Conservation (phyloP, 306 rosid species). For the Alnus rubra region DNA sequence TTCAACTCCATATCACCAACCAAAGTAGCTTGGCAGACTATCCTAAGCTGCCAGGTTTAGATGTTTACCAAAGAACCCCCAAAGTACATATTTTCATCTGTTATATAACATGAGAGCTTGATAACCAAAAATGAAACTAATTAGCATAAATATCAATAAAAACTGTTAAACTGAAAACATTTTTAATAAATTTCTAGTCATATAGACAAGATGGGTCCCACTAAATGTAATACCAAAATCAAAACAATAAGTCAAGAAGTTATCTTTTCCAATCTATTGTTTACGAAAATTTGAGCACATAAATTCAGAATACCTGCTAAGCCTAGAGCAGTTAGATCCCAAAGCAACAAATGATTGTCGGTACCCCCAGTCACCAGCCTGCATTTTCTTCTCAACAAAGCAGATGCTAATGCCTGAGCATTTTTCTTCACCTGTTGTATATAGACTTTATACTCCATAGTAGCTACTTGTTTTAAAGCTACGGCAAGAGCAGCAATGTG, state of each 20-base stretch:
- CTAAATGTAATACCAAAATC: not conserved
- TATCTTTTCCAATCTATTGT: not conserved
- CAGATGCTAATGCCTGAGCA: conserved; percentile 76
- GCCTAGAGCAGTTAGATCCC: conserved; percentile 80
- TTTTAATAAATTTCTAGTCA: not conserved
- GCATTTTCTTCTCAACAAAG: conserved; percentile 79
- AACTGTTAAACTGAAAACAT: not conserved
- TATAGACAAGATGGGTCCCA: not conserved
- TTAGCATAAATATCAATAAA: not conserved
- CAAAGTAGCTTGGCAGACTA: not conserved
- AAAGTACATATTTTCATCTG: too few species aligned
- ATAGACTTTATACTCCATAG: conserved; percentile 70
- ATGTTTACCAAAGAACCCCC: too few species aligned
- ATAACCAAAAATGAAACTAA: not conserved
- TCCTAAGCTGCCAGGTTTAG: too few species aligned
- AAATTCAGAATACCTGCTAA: conserved; percentile 49
- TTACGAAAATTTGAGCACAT: not conserved
- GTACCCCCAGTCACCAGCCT: conserved; percentile 86
- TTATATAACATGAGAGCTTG: not conserved
- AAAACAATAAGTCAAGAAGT: not conserved
- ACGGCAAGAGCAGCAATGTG: conserved; percentile 85
- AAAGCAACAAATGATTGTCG: conserved; percentile 83
- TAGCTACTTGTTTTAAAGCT: conserved; percentile 80
- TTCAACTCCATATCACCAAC: not conserved
- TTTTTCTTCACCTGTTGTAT: conserved; percentile 83